Base-by-base conservation (phyloP, 2,329 filamentous ascomycete genomes). In the Byssothecium circinans region DNA sequence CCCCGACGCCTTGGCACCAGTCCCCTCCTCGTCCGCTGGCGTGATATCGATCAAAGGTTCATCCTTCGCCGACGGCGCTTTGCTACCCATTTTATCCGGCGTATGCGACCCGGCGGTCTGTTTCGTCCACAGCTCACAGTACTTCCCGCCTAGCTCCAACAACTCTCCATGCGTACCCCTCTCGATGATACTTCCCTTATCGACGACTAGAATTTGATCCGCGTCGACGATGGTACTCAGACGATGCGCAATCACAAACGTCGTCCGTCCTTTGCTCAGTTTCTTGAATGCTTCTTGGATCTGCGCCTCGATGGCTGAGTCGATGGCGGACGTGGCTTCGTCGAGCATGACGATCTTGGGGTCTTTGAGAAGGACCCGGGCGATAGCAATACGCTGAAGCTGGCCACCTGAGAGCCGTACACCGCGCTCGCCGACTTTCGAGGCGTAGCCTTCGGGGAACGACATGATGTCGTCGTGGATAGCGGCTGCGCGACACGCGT, bases 261-360 rank as follows among this genome's bases (percentile, higher is more conserved):
- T 87, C 1, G 84, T 87, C 19, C 84, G 81, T 2, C 79, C 81
- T 49, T 79, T 72, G 52, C 82, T 84, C 7, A 86, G 74, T 41
- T 74, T 75, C 47, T 73, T 74, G 43, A 87, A 78, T 0, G 84
- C 84, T 25, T 80, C 74, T 57, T 87, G 84, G 37, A 87, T 87
- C 55, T 83, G 81, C 45, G 83, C 81, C 65, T 87, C 84, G 1
- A 83, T 87, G 0, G 78, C 79, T 22, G 88, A 85, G 55, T 92
- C 86, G 81, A 96, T 91, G 42, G 90, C 89, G 37, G 88, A 89
- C 46, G 92, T 95, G 0, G 91, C 86, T 74, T 96, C 91, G 62
- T 96, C 91, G 1, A 95, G 79, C 15, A 96, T 85, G 2, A 95
- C 81, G 35, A 96, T 80, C 59, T 94, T 89, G 0, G 89, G 87